Percentiles rank a stretch among this genome's conserved stretches.
These are phyloP conservation scores for Parafenestella ontariensis DNA, from an alignment of 2,329 filamentous ascomycete species.

Conservation along the genomic window DNA sequence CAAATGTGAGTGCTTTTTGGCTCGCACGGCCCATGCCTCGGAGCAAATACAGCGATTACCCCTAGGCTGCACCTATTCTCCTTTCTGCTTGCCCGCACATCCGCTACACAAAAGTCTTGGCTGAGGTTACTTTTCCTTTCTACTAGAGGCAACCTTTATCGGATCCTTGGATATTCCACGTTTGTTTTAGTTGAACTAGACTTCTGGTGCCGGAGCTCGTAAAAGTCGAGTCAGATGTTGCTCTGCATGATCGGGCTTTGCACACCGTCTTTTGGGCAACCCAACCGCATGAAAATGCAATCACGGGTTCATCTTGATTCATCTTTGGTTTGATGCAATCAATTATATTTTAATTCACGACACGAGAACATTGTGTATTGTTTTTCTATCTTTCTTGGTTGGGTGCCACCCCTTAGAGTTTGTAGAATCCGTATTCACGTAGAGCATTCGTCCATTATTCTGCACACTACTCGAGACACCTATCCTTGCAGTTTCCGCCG, in stretches of 20 bases:
- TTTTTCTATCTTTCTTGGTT: not conserved
- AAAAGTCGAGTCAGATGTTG: not conserved
- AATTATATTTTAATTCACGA: not conserved
- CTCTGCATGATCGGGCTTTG: not conserved
- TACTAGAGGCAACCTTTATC: not conserved
- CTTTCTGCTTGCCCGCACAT: not conserved
- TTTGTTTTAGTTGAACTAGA: not conserved
- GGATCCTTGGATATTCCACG: slow-evolving; percentile 1
- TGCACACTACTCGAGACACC: not conserved
- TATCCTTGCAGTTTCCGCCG: not conserved
- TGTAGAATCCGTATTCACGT: not conserved
- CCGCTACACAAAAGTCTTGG: not conserved
- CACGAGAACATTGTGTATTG: not conserved
- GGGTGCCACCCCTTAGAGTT: not conserved
- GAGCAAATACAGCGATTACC: not conserved
- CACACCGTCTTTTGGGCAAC: not conserved
- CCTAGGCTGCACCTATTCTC: not conserved
- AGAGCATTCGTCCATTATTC: not conserved
- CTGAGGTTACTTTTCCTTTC: not conserved
- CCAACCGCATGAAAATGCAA: not conserved
- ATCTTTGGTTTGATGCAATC: not conserved
- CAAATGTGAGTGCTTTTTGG: not conserved
- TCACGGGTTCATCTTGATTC: not conserved
- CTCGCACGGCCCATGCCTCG: not conserved
- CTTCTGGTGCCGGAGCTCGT: not conserved